Percentiles rank a stretch among this genome's conserved stretches.
phyloP scores from a whole-genome alignment of 129 eudicot species.

The Rutidosis leptorrhynchoides region DNA sequence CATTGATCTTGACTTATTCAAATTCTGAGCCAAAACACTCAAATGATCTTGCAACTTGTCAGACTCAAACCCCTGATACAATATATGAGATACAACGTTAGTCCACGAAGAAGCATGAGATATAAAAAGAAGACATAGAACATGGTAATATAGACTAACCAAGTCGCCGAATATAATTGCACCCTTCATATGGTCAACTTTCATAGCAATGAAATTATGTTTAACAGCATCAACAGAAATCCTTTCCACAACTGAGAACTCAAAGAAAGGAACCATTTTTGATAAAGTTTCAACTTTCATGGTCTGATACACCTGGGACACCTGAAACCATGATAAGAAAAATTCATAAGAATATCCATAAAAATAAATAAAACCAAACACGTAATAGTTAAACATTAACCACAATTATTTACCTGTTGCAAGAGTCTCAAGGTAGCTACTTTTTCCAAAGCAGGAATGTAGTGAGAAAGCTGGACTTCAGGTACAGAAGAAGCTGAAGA shows the following conservation, averaged over 20 bases:
- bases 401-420: slow-evolving; percentile 48
- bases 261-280: slow-evolving; percentile 63
- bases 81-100: background rate
- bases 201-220: slow-evolving; percentile 54
- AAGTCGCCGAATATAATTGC: slow-evolving; percentile 34
- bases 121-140: too few relatives aligned
- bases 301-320: slow-evolving; percentile 61
- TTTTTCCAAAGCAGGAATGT: slow-evolving; percentile 48
- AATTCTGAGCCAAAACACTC: slow-evolving; percentile 45
- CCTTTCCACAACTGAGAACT: slow-evolving; percentile 56
- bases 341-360: background rate
- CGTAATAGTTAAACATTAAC: background rate
- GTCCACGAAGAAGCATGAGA: background rate
- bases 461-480: slow-evolving; percentile 64
- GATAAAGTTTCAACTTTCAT: slow-evolving; percentile 55
- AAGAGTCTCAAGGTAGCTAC: slow-evolving; percentile 71
- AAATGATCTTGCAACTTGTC: slow-evolving; percentile 59
- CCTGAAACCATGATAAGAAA: slow-evolving; percentile 35
- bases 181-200: slow-evolving; percentile 71
- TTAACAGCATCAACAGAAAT: slow-evolving; percentile 70
- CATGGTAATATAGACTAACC: slow-evolving; percentile 3
- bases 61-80: slow-evolving; percentile 58
- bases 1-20: slow-evolving; percentile 59
- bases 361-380: background rate
- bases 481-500: slow-evolving; percentile 72